Conservation (phyloP, 2,329 filamentous ascomycete species). For the Pseudocercospora fuligena region DNA sequence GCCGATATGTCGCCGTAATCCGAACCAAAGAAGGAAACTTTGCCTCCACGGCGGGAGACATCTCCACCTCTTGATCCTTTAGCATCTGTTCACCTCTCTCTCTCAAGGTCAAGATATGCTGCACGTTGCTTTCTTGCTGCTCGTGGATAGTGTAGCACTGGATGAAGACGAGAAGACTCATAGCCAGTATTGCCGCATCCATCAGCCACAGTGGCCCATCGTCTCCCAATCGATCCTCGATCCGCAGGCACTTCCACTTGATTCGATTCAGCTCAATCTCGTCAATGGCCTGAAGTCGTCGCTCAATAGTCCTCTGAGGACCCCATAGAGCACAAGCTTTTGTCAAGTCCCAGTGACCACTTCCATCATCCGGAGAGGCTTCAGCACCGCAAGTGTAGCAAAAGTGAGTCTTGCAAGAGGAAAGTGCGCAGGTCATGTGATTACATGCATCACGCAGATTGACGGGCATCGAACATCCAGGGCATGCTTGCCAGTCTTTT, state of each 20-base stretch:
- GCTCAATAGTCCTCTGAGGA: neutral
- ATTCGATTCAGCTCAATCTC: neutral
- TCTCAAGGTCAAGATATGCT: neutral
- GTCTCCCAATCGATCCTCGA: neutral
- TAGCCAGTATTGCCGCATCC: too few relatives aligned
- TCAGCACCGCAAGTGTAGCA: neutral
- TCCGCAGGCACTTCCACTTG: neutral
- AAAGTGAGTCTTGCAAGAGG: neutral
- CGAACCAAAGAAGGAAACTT: neutral
- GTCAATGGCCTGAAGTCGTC: neutral
- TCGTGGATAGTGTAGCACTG: neutral
- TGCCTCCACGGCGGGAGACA: too few relatives aligned
- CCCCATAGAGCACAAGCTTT: neutral
- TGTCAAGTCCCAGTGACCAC: neutral
- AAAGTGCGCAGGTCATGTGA: neutral
- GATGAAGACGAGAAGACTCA: neutral
- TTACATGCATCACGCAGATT: constrained; percentile 22
- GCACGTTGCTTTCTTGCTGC: neutral
- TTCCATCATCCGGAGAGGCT: neutral
- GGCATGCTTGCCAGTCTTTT: constrained; percentile 28
- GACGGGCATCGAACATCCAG: constrained; percentile 11
- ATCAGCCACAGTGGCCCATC: neutral
- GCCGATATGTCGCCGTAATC: neutral
- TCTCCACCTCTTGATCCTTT: neutral
- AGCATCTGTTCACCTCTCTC: neutral